Base-by-base conservation (phyloP, 106 monocot genomes). In the Vanilla planifolia region DNA sequence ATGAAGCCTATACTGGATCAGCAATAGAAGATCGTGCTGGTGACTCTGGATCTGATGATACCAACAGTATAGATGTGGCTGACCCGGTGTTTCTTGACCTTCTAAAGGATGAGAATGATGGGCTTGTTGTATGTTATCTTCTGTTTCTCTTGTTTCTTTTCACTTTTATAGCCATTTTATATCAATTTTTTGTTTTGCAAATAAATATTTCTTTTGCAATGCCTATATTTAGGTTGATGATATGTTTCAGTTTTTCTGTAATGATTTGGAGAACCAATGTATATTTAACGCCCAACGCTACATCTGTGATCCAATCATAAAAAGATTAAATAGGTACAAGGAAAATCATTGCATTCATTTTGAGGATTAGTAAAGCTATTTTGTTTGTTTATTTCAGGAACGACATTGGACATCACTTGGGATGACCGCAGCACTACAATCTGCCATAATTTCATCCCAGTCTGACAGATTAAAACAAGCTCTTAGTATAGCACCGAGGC, bases 61-160 rank as follows among this genome's bases (percentile, higher is more conserved):
- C 13, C 59, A 77, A 63, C 71, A 52, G 69, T 33, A 83, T 95
- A 43, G 83, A 86, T 77, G 71, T 78, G 67, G 69, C 84, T 48
- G 89, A 95, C 69, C 84, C 89, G 13, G 61, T 84, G 42, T 89
- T 95, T 67, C 89, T 95, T 84, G 95, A 95, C 51, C 68, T 95
- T 81, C 71, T 95, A 28, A 95, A 86, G 73, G 94, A 95, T 78
- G 94, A 95, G 55, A 95, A 95, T 80, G 95, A 95, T 76, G 95
- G 89, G 13, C 74, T 95, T 64, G 80, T 86, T 50, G 89, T 94
- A 94, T 62, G 89, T 71, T 24, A 35, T 20, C 60, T 10, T 24
- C 51, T 53, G 0, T 41, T 41, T 13, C 13, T 52, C 7, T 23
- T 23, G 22, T 23, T 10, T 52, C 10, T 3, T 23, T n/a, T n/a